A percentile compares a stretch with the other conserved stretches of the same genome.
phyloP scores from a whole-genome alignment of 306 rosid genomes.

The Bauhinia variegata region DNA sequence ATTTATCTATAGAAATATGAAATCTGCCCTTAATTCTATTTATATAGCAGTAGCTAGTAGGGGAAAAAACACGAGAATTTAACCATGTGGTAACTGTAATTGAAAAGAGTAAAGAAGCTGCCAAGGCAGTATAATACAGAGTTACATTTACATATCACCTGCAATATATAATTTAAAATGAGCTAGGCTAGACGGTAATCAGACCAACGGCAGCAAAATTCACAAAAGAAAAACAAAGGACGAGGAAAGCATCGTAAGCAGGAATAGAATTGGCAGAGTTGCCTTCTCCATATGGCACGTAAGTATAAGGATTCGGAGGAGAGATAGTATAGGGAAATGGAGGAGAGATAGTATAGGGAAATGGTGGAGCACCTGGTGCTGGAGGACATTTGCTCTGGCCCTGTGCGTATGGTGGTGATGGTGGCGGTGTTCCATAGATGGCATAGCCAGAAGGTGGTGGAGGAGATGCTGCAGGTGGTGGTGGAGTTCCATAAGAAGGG shows the following conservation, averaged over 20 bases:
- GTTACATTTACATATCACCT: neutral
- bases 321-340: no score
- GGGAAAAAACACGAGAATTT: no score
- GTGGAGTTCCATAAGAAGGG: slow-evolving; percentile 35
- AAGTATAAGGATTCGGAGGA: slow-evolving; percentile 38
- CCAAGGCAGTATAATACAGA: no score
- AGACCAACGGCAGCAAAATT: slow-evolving; percentile 23
- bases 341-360: slow-evolving; percentile 28
- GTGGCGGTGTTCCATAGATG: slow-evolving; percentile 32
- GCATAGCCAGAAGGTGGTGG: slow-evolving; percentile 39
- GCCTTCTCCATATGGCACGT: slow-evolving; percentile 39
- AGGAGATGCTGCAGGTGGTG: slow-evolving; percentile 36
- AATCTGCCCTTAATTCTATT: no score
- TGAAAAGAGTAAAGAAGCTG: no score
- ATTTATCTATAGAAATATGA: no score
- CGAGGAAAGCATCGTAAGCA: slow-evolving; percentile 22
- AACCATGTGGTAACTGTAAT: no score
- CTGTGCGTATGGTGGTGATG: slow-evolving; percentile 31
- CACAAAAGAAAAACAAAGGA: slow-evolving; percentile 29
- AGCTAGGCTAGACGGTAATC: neutral
- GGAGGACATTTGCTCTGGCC: slow-evolving; percentile 48
- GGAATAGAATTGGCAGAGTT: slow-evolving; percentile 16
- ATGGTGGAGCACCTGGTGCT: slow-evolving; percentile 40
- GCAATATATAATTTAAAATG: neutral
- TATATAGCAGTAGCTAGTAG: no score